Evolutionary conservation across 176 grass and related monocot genomes (phyloP).

Genomic region (Juncus inflexus): DNA sequence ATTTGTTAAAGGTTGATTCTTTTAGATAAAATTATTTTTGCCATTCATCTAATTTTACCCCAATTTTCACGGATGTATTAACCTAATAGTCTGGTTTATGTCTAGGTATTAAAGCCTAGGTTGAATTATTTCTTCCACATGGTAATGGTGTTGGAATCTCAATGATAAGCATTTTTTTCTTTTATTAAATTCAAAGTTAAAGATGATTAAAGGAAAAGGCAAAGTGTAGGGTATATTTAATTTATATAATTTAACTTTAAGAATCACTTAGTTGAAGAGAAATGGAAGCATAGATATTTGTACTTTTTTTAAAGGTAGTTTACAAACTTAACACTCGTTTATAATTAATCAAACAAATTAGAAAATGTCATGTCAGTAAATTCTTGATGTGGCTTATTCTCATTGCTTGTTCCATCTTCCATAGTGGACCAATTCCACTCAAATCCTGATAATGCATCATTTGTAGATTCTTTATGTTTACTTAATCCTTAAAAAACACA

Average conservation of each 20-base stretch:
- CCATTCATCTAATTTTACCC: slow-evolving; percentile 1
- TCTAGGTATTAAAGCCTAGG: not conserved
- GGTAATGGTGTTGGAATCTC: slow-evolving; percentile 50
- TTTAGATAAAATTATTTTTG: too few species aligned
- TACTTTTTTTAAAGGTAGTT: too few species aligned
- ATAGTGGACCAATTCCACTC: too few species aligned
- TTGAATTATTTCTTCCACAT: slow-evolving; percentile 25
- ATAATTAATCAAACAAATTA: too few species aligned
- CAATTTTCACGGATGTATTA: too few species aligned
- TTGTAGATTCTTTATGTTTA: too few species aligned
- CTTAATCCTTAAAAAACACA: too few species aligned
- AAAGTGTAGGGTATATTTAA: slow-evolving; percentile 21
- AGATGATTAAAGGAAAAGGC: slow-evolving; percentile 19
- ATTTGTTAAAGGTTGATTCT: not conserved
- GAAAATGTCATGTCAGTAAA: too few species aligned
- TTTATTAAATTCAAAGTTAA: slow-evolving; percentile 41
- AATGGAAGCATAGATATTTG: not conserved
- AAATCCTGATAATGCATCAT: too few species aligned
- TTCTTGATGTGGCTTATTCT: too few species aligned
- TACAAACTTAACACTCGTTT: too few species aligned
- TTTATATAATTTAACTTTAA: slow-evolving; percentile 39
- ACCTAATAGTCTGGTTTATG: not conserved
- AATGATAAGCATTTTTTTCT: slow-evolving; percentile 27
- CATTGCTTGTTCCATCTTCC: too few species aligned
- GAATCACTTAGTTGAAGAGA: slow-evolving; percentile 29